Evolutionary conservation across 306 rosid genomes (phyloP).

Genomic region (Parietaria judaica): DNA sequence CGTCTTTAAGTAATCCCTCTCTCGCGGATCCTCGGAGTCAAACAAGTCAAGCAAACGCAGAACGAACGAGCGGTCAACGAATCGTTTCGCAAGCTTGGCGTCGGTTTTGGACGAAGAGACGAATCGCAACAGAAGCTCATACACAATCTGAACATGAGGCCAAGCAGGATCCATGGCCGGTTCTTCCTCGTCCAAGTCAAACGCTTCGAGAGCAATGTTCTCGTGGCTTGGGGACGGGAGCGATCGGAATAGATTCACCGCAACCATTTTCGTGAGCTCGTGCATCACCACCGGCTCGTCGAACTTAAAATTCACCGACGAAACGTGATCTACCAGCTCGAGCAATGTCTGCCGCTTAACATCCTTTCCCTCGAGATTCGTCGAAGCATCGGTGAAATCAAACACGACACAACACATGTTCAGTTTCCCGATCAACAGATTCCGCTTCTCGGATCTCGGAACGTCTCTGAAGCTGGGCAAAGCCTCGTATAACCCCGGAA

Average conservation of each 20-base stretch:
- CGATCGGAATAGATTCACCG: conserved; percentile 41
- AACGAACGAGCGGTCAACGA: conserved; percentile 47
- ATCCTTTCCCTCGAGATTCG: conserved; percentile 43
- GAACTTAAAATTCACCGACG: conserved; percentile 37
- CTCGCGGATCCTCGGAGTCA: conserved; percentile 64
- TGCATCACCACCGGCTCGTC: conserved; percentile 39
- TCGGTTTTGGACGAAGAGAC: conserved; percentile 53
- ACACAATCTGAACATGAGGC: conserved; percentile 58
- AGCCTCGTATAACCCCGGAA: conserved; percentile 37
- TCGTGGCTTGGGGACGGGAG: conserved; percentile 37
- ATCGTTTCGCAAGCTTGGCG: conserved; percentile 55
- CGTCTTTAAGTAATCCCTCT: conserved; percentile 57
- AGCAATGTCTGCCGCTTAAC: conserved; percentile 44
- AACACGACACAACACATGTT: conserved; percentile 48
- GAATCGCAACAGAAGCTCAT: conserved; percentile 46
- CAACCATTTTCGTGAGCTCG: conserved; percentile 51
- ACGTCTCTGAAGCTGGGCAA: conserved; percentile 52
- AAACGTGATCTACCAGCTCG: conserved; percentile 53
- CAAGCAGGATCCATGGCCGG: conserved; percentile 51
- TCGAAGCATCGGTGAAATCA: conserved; percentile 42
- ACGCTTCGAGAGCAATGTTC: conserved; percentile 26
- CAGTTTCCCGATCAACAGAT: conserved; percentile 38
- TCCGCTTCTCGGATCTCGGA: conserved; percentile 40
- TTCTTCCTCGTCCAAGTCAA: conserved; percentile 55
- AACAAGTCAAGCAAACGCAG: conserved; percentile 52